Conservation (phyloP, 805 yeast species). For the Candida berthetii region DNA sequence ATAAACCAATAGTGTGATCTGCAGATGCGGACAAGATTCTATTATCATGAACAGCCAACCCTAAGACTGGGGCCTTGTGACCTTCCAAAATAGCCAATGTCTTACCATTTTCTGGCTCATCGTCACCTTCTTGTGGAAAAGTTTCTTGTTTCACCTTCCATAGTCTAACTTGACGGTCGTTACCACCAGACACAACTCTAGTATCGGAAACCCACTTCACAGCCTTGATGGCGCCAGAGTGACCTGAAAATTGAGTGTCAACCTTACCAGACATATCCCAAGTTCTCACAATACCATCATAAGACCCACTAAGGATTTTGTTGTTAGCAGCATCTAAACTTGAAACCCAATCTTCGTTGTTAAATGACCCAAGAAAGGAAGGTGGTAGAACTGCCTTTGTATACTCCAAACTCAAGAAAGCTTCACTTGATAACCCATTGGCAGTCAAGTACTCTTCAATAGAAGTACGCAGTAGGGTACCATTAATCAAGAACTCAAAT, state of each 20-base stretch:
- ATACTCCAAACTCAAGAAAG: constrained; percentile 76
- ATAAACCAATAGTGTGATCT: constrained; percentile 74
- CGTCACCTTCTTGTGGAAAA: constrained; percentile 36
- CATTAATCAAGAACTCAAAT: constrained; percentile 88
- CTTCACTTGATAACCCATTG: constrained; percentile 79
- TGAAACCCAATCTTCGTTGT: constrained; percentile 95
- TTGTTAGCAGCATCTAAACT: constrained; percentile 40
- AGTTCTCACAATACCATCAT: constrained; percentile 90
- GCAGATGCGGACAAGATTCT: constrained; percentile 80
- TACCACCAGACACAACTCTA: constrained; percentile 78
- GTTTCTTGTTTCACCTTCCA: constrained; percentile 65
- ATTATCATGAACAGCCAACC: constrained; percentile 47
- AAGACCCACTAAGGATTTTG: constrained; percentile 79
- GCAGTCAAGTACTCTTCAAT: constrained; percentile 71
- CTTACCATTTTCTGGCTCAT: constrained; percentile 55
- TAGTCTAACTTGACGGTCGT: constrained; percentile 81
- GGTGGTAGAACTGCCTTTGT: constrained; percentile 93
- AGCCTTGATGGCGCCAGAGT: constrained; percentile 78
- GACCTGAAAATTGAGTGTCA: constrained; percentile 79
- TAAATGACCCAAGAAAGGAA: constrained; percentile 79
- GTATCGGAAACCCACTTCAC: constrained; percentile 76
- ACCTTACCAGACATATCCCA: constrained; percentile 81
- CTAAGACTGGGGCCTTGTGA: constrained; percentile 82
- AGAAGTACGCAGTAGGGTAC: constrained; percentile 71
- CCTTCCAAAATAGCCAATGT: constrained; percentile 85